Evolutionary conservation across 306 rosid genomes (phyloP), one percentile per base, ranked within the genome.

Genomic region (Corylus americana): DNA sequence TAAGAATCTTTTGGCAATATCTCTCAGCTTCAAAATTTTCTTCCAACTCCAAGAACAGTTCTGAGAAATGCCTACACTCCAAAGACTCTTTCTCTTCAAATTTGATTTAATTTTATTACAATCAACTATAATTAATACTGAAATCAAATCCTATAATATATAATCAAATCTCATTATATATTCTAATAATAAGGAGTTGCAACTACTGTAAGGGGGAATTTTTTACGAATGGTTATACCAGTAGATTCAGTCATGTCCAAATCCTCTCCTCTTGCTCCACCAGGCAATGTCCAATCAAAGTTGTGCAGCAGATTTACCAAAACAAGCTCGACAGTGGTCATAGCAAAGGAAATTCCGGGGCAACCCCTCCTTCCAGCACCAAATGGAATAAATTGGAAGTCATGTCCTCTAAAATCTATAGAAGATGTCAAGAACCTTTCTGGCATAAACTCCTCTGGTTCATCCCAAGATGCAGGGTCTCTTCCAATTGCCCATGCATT

Each of bases 321-420:
- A 31, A 71, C 81, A 67, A 84, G 35, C 81, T 87, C 86, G 49
- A n/a, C 44, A 0, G 62, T 37, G 0, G 17, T 17, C n/a, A n/a
- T 55, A 25, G 81, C 84, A 79, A 87, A 87, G 17, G 7, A 0
- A 31, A 74, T 49, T 51, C 83, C 88, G 7, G 86, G 88, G 50
- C 88, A 87, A 2, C 78, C 76, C 59, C 90, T 74, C 49, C 88
- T 77, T 3, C 90, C 90, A 7, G 84, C 82, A 2, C 91, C 91
- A 25, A 88, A 88, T 20, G 91, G 87, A 35, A 88, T 77, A 1
- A 88, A 75, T 17, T 63, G 49, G 1, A 87, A 85, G 47, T 83
- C 76, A 1, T 58, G 78, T 14, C 84, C 91, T 74, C 73, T 85
- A 29, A 70, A 83, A 70, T 85, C 91, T 1, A 83, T 27, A 0